A percentile compares a stretch with the other conserved stretches of the same genome.
These are phyloP conservation scores for Calocybe gambosa DNA, from an alignment of 1,284 basidiomycete species.

Conservation along the genomic window DNA sequence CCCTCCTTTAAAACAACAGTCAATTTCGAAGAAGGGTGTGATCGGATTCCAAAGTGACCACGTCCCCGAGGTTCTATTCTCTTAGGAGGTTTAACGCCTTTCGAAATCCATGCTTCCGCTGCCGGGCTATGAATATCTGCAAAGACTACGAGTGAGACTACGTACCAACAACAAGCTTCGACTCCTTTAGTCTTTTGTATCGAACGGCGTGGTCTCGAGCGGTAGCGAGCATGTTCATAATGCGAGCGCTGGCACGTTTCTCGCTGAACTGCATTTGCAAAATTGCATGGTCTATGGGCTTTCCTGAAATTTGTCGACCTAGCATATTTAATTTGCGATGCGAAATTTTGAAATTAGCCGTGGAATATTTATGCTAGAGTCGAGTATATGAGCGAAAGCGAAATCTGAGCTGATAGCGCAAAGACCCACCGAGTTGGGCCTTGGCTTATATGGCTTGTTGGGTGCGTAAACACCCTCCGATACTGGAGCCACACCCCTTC, in stretches of 20 bases:
- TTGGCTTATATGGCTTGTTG: constrained; percentile 21
- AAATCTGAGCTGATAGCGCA: constrained; percentile 3
- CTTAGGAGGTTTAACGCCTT: constrained; percentile 64
- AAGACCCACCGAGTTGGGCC: constrained; percentile 21
- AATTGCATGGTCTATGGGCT: constrained; percentile 91
- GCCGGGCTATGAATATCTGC: constrained; percentile 6
- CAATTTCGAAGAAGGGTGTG: constrained; percentile 74
- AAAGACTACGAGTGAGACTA: constrained; percentile 17
- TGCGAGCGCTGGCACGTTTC: constrained; percentile 80
- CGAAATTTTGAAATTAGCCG: constrained; percentile 89
- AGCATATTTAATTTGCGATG: constrained; percentile 90
- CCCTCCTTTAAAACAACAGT: constrained; percentile 82
- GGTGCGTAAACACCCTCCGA: constrained; percentile 4
- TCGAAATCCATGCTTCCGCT: constrained; percentile 94
- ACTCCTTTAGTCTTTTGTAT: constrained; percentile 71
- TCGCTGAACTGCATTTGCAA: constrained; percentile 95
- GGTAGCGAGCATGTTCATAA: constrained; percentile 84
- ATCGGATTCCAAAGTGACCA: constrained; percentile 73
- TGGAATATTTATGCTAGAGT: constrained; percentile 81
- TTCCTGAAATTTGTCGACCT: constrained; percentile 80
- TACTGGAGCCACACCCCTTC: constrained; percentile 7
- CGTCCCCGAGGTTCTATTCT: constrained; percentile 86
- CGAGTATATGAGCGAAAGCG: neutral
- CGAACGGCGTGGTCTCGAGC: constrained; percentile 83
- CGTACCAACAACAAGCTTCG: constrained; percentile 80